Base-by-base conservation (phyloP, 2,329 filamentous ascomycete genomes). In the Raffaelea deltoideospora region DNA sequence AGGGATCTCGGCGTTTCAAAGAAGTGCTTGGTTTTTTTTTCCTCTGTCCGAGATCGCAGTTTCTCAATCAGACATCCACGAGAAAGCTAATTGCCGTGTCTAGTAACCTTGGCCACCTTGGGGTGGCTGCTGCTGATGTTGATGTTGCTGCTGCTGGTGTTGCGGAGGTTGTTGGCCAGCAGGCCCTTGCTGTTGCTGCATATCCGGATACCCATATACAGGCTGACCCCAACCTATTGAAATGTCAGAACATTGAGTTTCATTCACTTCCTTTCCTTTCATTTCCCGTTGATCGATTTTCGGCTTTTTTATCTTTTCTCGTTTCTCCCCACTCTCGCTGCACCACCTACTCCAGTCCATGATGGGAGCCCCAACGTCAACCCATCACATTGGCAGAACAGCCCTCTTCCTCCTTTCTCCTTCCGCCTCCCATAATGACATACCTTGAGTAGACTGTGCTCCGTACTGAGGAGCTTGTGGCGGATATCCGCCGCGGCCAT, bases 141-240 rank as follows among this genome's bases (percentile, higher is more conserved):
- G 23, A 8, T 26, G 53, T 34, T 54, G 53, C 41, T 51, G 57
- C 42, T 58, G 58, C 39, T 55, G 60, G 43, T 57, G 57, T 31
- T 56, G 56, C 33, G 55, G 38, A 28, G 42, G 41, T 31, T 47
- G 47, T 37, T 49, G 45, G 2, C 30, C 35, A 3, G 36, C 45
- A n/a, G n/a, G n/a, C n/a, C n/a, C n/a, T n/a, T n/a, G n/a, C 40
- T 61, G 59, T 41, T 59, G 59, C 45, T 45, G 47, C 18, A 50
- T 64, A 42, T 69, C 62, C 17, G 56, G 50, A 46, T 72, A 71
- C 35, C 59, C 62, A 42, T 68, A 70, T 29, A 40, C 22, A 4
- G 42, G 40, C 28, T 44, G 43, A 3, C 23, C 37, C 50, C 50
- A 64, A 34, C 56, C 60, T 63, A 9, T 8, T 5, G 13, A 10